These are phyloP conservation scores for Salix caprea DNA, from an alignment of 345 rosid genomes.

Conservation along the genomic window DNA sequence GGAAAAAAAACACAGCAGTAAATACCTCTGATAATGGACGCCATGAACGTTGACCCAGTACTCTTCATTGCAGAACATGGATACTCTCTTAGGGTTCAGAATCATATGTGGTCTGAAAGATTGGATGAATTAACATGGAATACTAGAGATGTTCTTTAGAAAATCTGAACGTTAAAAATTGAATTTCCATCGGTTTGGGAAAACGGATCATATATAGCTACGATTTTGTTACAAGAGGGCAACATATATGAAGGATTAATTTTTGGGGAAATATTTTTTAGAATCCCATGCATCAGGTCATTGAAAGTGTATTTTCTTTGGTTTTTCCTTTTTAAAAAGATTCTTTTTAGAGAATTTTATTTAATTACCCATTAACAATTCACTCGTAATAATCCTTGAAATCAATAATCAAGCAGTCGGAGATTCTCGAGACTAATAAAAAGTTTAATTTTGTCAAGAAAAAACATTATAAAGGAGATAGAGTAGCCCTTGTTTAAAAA, in stretches of 20 bases:
- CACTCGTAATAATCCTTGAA: no score
- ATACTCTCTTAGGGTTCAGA: neutral
- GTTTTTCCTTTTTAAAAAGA: neutral
- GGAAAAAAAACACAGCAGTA: neutral
- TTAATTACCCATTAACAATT: no score
- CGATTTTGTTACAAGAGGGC: neutral
- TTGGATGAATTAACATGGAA: neutral
- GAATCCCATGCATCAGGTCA: neutral
- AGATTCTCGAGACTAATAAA: no score
- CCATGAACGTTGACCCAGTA: neutral
- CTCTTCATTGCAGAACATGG: constrained; percentile 10
- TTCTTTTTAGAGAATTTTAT: neutral
- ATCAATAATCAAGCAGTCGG: no score
- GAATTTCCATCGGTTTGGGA: neutral
- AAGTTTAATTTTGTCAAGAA: no score
- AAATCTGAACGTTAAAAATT: neutral
- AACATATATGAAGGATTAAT: neutral
- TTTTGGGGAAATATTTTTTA: neutral
- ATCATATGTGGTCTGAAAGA: no score
- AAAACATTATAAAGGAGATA: no score
- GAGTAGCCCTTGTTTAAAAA: no score
- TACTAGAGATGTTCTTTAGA: neutral
- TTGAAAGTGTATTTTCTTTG: neutral
- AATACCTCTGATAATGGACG: constrained; percentile 3
- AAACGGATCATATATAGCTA: neutral